phyloP scores from a whole-genome alignment of 768 basidiomycete genomes.

The Pulveroboletus ravenelii region DNA sequence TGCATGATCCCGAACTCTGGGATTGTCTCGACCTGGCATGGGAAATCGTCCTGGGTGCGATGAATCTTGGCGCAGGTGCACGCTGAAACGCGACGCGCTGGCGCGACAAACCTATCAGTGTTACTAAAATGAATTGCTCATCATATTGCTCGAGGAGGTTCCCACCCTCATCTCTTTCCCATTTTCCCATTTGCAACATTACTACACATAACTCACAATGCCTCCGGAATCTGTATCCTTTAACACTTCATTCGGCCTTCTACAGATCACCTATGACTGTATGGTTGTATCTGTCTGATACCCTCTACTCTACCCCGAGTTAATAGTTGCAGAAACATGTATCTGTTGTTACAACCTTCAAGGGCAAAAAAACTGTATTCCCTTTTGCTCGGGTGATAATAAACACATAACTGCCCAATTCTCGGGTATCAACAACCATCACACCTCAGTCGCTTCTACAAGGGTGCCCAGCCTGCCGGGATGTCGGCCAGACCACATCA shows the following conservation, averaged over 20 bases:
- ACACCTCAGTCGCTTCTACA: too few relatives aligned
- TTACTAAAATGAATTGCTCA: slow-evolving; percentile 14
- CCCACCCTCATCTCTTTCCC: slow-evolving; percentile 23
- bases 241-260: slow-evolving; percentile 10
- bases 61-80: slow-evolving; percentile 46
- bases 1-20: slow-evolving; percentile 65
- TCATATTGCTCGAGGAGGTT: slow-evolving; percentile 16
- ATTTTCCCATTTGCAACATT: slow-evolving; percentile 13
- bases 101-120: slow-evolving; percentile 16
- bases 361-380: slow-evolving; percentile 6
- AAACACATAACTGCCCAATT: neutral
- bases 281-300: slow-evolving; percentile 21
- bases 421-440: too few relatives aligned
- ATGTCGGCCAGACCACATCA: too few relatives aligned
- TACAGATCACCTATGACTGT: slow-evolving; percentile 20
- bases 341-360: slow-evolving; percentile 23
- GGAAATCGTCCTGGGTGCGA: slow-evolving; percentile 59
- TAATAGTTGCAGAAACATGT: slow-evolving; percentile 29
- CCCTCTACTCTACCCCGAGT: slow-evolving; percentile 26
- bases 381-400: neutral
- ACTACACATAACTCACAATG: slow-evolving; percentile 15
- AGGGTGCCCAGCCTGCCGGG: too few relatives aligned
- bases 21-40: slow-evolving; percentile 61
- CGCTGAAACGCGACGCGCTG: slow-evolving; percentile 23
- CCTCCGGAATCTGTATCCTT: slow-evolving; percentile 27